Conservation (phyloP, 202 grass and related monocot genomes). For the Schoenoplectus triqueter region DNA sequence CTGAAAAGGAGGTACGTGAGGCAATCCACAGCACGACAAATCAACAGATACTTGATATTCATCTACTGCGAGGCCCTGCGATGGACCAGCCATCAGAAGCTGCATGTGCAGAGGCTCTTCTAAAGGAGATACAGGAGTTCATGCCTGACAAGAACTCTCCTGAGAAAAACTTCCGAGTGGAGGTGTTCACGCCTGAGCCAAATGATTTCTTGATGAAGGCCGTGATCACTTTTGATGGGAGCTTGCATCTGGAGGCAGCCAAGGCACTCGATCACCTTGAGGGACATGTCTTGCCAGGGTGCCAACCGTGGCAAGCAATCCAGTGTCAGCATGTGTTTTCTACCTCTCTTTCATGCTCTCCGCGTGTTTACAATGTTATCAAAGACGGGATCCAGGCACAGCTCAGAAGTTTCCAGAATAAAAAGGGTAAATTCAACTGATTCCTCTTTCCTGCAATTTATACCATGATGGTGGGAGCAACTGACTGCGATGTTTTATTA, state of each 20-base stretch:
- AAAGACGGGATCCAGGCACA: constrained; percentile 55
- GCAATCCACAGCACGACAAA: constrained; percentile 52
- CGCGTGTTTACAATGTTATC: constrained; percentile 67
- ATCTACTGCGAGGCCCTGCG: constrained; percentile 51
- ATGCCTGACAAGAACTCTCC: constrained; percentile 79
- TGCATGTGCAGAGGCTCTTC: constrained; percentile 65
- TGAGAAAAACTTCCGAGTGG: constrained; percentile 70
- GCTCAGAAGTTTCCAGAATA: constrained; percentile 58
- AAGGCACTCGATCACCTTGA: constrained; percentile 81
- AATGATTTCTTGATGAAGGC: constrained; percentile 66
- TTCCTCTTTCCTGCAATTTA: constrained; percentile 29
- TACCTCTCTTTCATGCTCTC: constrained; percentile 71
- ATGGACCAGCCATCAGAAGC: constrained; percentile 36
- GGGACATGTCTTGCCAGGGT: constrained; percentile 69
- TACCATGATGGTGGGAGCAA: constrained; percentile 14
- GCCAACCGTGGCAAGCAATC: constrained; percentile 78
- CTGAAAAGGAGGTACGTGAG: constrained; percentile 71
- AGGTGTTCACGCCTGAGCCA: constrained; percentile 63
- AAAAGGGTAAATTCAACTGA: constrained; percentile 54
- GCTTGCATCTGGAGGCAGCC: constrained; percentile 84
- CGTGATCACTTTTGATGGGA: constrained; percentile 74
- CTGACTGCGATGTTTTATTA: constrained; percentile 30
- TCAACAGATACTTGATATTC: constrained; percentile 68
- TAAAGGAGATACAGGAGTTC: constrained; percentile 67
- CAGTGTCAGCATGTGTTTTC: constrained; percentile 86